Percentiles rank a stretch among this genome's conserved stretches.
Conservation (phyloP, 169 alveolate species). For the Besnoitia besnoiti region DNA sequence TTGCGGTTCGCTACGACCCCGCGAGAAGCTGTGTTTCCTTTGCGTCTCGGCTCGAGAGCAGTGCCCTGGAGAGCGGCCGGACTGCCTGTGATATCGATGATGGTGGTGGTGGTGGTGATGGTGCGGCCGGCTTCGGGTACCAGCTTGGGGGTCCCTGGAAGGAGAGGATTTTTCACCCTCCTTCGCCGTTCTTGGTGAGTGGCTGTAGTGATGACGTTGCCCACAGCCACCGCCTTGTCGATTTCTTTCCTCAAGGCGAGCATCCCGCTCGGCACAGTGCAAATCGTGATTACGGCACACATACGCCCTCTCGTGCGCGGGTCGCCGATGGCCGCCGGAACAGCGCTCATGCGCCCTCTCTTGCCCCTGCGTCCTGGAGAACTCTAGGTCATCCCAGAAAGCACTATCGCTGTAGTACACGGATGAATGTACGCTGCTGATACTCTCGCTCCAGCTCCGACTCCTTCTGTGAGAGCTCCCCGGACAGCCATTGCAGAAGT, state of each 20-base stretch:
- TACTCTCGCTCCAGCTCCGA: slow-evolving; percentile 19
- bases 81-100: not conserved
- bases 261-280: not conserved
- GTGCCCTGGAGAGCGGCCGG: not conserved
- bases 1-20: not conserved
- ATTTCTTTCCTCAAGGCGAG: not conserved
- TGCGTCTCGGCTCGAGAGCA: not conserved
- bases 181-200: not conserved
- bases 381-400: not conserved
- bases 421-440: not conserved
- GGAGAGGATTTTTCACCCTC: not conserved
- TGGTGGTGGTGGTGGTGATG: slow-evolving; percentile 36
- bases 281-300: slow-evolving; percentile 16
- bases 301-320: not conserved
- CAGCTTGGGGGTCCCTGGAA: not conserved
- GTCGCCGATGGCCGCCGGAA: not conserved
- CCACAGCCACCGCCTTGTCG: not conserved
- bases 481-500: not conserved
- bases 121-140: not conserved
- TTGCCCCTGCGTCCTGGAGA: not conserved
- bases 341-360: not conserved
- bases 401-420: not conserved
- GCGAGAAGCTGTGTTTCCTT: not conserved
- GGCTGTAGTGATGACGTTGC: not conserved
- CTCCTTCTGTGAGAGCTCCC: not conserved